These are phyloP conservation scores for Plantago coronopus DNA, from an alignment of 305 asterid genomes.

Conservation along the genomic window DNA sequence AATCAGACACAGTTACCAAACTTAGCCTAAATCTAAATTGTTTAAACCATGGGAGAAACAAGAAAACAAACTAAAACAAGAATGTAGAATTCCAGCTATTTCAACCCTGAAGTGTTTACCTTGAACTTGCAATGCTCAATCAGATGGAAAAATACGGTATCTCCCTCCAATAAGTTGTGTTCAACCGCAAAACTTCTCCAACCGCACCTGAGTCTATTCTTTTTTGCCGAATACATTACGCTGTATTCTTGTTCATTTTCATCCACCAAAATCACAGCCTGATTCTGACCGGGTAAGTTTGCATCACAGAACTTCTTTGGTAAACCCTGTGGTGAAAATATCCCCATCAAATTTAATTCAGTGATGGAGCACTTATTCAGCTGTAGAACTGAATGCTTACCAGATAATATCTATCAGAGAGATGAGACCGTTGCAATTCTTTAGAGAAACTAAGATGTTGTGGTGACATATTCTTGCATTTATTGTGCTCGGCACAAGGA, in stretches of 20 bases:
- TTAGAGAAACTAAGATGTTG: constrained; percentile 34
- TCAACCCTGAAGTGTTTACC: too few species aligned
- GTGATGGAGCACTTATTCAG: neutral
- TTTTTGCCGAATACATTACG: constrained; percentile 29
- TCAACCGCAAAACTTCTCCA: constrained; percentile 39
- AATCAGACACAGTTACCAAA: neutral
- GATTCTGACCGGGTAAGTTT: constrained; percentile 37
- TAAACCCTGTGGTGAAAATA: constrained; percentile 26
- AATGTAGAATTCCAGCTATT: too few species aligned
- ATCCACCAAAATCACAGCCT: constrained; percentile 33
- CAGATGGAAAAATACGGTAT: constrained; percentile 35
- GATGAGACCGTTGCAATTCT: constrained; percentile 34
- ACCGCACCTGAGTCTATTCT: constrained; percentile 32
- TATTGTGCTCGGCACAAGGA: constrained; percentile 25
- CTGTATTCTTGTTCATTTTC: constrained; percentile 34
- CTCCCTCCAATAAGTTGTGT: constrained; percentile 40
- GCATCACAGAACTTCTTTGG: constrained; percentile 38
- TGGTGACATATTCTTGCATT: constrained; percentile 23
- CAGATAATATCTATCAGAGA: constrained; percentile 32
- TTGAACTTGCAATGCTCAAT: constrained; percentile 36
- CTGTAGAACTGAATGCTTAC: constrained; percentile 34
- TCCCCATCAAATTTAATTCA: neutral
- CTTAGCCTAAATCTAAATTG: constrained; percentile 1
- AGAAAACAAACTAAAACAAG: too few species aligned
- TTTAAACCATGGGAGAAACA: too few species aligned